Conservation (phyloP, 805 yeast genomes). For the Candida vartiovaarae region DNA sequence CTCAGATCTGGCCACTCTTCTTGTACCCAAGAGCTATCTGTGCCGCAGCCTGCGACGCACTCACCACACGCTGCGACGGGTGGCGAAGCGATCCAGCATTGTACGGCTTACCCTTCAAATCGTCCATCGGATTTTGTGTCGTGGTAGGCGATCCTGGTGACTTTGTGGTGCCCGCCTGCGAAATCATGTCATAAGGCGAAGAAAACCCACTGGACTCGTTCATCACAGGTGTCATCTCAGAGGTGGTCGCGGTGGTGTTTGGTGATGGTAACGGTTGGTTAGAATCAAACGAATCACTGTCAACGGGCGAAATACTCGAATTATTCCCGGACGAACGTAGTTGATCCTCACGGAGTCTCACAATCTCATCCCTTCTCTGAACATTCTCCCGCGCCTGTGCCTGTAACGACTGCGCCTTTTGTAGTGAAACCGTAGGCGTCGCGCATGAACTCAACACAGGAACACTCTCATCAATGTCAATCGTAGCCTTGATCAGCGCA, state of each 20-base stretch:
- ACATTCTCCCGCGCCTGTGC: constrained; percentile 78
- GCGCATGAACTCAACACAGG: constrained; percentile 91
- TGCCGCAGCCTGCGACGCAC: constrained; percentile 16
- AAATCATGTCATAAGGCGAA: constrained; percentile 62
- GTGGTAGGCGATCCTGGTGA: constrained; percentile 13
- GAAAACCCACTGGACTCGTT: constrained; percentile 41
- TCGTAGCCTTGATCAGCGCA: constrained; percentile 90
- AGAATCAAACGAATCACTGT: constrained; percentile 24
- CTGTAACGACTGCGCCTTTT: constrained; percentile 79
- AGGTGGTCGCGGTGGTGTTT: constrained; percentile 33
- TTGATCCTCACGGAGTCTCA: constrained; percentile 1
- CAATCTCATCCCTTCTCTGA: constrained; percentile 41
- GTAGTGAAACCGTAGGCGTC: constrained; percentile 89
- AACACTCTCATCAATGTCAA: constrained; percentile 86
- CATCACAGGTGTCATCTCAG: constrained; percentile 26
- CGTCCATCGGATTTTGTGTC: constrained; percentile 16
- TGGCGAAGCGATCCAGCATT: constrained; percentile 15
- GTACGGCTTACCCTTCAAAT: constrained; percentile 20
- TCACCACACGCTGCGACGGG: constrained; percentile 14
- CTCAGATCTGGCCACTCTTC: not conserved
- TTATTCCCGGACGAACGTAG: constrained; percentile 22
- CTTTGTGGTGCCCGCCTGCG: constrained; percentile 53
- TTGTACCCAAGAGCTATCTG: constrained; percentile 10
- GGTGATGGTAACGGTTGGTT: constrained; percentile 23
- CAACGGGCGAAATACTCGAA: constrained; percentile 23